Evolutionary conservation across 1,284 basidiomycete genomes (phyloP).

Genomic region (Ceratobasidium sp.): DNA sequence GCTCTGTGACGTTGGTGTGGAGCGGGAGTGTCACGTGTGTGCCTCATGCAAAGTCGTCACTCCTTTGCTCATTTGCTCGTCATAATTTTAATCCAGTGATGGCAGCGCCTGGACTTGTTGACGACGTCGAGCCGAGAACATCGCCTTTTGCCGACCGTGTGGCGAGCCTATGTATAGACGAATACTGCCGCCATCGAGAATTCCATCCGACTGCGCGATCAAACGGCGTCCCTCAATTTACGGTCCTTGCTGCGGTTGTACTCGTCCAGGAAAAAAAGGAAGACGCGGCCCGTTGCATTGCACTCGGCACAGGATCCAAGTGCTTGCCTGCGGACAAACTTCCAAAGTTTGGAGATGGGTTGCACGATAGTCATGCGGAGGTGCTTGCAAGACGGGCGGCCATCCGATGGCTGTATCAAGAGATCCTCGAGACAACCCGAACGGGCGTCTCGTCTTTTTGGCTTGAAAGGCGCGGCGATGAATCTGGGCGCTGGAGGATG

Average conservation of each 20-base stretch:
- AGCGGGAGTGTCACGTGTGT: conserved; percentile 29
- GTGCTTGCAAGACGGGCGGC: conserved; percentile 85
- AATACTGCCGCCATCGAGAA: conserved; percentile 27
- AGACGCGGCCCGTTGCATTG: conserved; percentile 65
- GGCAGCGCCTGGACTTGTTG: background rate
- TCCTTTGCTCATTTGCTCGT: background rate
- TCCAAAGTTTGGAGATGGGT: conserved; percentile 77
- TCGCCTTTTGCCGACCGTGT: background rate
- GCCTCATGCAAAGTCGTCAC: conserved; percentile 21
- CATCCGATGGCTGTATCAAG: conserved; percentile 82
- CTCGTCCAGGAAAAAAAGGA: conserved; percentile 15
- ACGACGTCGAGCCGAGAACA: background rate
- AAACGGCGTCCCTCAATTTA: conserved; percentile 47
- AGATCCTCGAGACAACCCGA: conserved; percentile 60
- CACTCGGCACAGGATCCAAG: conserved; percentile 88
- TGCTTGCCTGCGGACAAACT: conserved; percentile 78
- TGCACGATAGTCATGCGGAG: conserved; percentile 94
- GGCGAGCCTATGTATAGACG: conserved; percentile 30
- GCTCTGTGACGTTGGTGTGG: conserved; percentile 3
- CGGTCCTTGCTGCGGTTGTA: conserved; percentile 48
- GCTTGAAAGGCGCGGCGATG: conserved; percentile 58
- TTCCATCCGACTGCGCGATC: conserved; percentile 46
- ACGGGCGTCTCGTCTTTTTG: conserved; percentile 58
- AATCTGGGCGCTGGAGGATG: conserved; percentile 64
- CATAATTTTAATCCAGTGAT: background rate